These are phyloP conservation scores for Paecilomyces variotii DNA, from an alignment of 2,329 filamentous ascomycete species.

Conservation along the genomic window DNA sequence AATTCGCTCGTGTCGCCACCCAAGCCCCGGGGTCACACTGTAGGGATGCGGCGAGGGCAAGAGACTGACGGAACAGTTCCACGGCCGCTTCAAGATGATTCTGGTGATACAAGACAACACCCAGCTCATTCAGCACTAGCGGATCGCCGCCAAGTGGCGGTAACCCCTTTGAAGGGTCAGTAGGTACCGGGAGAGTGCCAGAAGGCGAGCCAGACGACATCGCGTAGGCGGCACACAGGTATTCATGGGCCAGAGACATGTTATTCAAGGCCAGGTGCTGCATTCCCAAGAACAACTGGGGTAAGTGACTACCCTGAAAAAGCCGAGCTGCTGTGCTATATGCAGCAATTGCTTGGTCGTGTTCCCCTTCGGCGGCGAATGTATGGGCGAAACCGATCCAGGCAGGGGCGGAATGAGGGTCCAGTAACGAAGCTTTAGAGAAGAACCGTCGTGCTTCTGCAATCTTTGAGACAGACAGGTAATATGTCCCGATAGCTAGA, in stretches of 20 bases:
- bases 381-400: conserved; percentile 99
- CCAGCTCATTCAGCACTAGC: conserved; percentile 87
- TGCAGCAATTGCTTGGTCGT: conserved; percentile 95
- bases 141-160: conserved; percentile 54
- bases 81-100: conserved; percentile 68
- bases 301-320: conserved; percentile 94
- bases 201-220: conserved; percentile 38
- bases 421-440: conserved; percentile 94
- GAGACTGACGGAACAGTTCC: conserved; percentile 67
- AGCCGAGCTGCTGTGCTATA: conserved; percentile 91
- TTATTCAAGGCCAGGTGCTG: conserved; percentile 96
- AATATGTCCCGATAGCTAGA: conserved; percentile 92
- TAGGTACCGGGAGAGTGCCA: conserved; percentile 18
- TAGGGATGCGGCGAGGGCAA: conserved; percentile 70
- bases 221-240: conserved; percentile 79
- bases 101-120: conserved; percentile 92
- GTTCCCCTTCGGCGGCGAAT: conserved; percentile 93
- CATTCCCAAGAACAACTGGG: conserved; percentile 95
- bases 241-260: conserved; percentile 86
- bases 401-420: conserved; percentile 90
- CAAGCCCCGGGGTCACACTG: conserved; percentile 75
- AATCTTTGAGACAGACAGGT: conserved; percentile 79
- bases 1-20: conserved; percentile 76
- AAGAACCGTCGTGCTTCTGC: conserved; percentile 93
- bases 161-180: conserved; percentile 13